Percentiles rank a stretch among this genome's conserved stretches.
Evolutionary conservation across 2,329 filamentous ascomycete species (phyloP).

Genomic region (Akanthomyces dipterigenus): DNA sequence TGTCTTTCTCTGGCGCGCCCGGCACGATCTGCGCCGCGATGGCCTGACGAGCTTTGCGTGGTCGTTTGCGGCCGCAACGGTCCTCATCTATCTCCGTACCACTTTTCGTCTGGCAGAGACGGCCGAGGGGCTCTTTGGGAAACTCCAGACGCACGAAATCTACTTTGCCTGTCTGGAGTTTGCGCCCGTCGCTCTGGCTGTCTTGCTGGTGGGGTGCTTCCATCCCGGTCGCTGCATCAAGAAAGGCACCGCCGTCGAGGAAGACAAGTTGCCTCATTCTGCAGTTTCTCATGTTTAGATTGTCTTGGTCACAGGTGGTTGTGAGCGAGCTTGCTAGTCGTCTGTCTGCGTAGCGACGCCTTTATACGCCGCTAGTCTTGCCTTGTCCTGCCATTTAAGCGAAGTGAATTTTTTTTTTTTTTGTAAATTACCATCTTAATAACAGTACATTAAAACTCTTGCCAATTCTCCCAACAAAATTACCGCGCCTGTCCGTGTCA

Average conservation of each 20-base stretch:
- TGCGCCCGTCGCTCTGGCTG: conserved; percentile 43
- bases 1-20: conserved; percentile 34
- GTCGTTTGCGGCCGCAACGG: conserved; percentile 36
- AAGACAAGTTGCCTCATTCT: not conserved
- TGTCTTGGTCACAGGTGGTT: not conserved
- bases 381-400: not conserved
- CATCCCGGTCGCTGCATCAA: conserved; percentile 34
- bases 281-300: not conserved
- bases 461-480: not conserved
- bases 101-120: conserved; percentile 50
- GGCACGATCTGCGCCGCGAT: conserved; percentile 20
- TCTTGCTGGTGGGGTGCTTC: conserved; percentile 37
- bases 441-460: not conserved
- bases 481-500: not conserved
- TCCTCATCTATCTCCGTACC: conserved; percentile 46
- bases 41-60: conserved; percentile 33
- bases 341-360: not conserved
- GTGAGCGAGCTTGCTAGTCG: not conserved
- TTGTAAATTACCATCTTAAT: not conserved
- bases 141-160: conserved; percentile 42
- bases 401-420: not conserved
- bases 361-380: not conserved
- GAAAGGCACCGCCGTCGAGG: not conserved
- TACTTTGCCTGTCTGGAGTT: conserved; percentile 50
- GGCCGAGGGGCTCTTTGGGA: conserved; percentile 38